Evolutionary conservation across 1,139 yeast genomes (phyloP).

Genomic region (Hyphopichia pseudoburtonii): DNA sequence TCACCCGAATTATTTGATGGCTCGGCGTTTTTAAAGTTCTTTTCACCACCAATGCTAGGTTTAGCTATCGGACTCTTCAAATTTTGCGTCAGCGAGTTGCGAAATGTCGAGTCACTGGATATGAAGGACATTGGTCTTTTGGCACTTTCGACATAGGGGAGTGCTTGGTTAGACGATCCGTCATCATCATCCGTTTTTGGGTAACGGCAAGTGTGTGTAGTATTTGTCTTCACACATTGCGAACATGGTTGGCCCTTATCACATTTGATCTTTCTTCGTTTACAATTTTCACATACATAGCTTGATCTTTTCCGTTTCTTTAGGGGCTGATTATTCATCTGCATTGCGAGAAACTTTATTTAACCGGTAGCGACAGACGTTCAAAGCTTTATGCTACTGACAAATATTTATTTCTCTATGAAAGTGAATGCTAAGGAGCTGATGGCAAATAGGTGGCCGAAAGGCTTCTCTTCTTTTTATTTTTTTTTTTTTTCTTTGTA

Average conservation of each 20-base stretch:
- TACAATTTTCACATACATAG: constrained; percentile 38
- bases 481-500: too few relatives aligned
- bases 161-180: neutral
- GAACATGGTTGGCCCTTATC: constrained; percentile 37
- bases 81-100: neutral
- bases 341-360: too few relatives aligned
- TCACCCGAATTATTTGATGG: too few relatives aligned
- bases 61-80: neutral
- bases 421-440: too few relatives aligned
- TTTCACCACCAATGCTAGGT: neutral
- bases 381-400: too few relatives aligned
- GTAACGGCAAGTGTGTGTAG: constrained; percentile 26
- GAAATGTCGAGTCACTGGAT: neutral
- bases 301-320: constrained; percentile 32
- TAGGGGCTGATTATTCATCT: neutral
- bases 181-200: too few relatives aligned
- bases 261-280: constrained; percentile 36
- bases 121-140: constrained; percentile 20
- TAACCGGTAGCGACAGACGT: too few relatives aligned
- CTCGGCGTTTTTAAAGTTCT: too few relatives aligned
- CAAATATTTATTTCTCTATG: too few relatives aligned
- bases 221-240: constrained; percentile 30
- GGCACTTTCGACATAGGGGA: constrained; percentile 28
- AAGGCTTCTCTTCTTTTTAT: too few relatives aligned
- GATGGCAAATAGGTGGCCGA: too few relatives aligned